Evolutionary conservation across 208 protist genomes (phyloP), one percentile per base, ranked within the genome.

Genomic region (Acanthamoeba comandoni): DNA sequence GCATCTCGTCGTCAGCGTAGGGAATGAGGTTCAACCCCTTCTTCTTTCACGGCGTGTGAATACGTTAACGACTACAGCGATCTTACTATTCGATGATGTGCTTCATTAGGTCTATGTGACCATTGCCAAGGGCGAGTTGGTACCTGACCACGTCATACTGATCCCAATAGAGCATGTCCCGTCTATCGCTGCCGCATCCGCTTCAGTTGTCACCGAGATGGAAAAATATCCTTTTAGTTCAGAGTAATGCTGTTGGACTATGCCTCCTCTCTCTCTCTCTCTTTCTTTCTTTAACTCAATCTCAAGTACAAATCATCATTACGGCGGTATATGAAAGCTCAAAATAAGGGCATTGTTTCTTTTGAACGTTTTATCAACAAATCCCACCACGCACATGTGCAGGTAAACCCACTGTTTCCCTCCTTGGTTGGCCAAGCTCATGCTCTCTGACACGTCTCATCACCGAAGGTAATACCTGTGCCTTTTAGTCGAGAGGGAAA

Each of bases 1-100:
- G 75, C 92, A 94, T 84, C 79, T 94, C 7, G 92, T 94, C 0
- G 89, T 93, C 22, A 67, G 51, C n/a, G 51, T 94, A 31, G 92
- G 92, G 2, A 91, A 39, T n/a, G 87, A 92, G 52, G 13, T 91
- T 43, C 0, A 1, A 26, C 3, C 3, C 1, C 1, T 5, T 64
- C n/a, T 3, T 26, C 57, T 26, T n/a, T 4, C 19, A 64, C 1
- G 24, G 57, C 3, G 5, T 26, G 3, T 26, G 24, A n/a, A 26
- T 64, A 26, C 57, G n/a, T n/a, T n/a, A n/a, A n/a, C n/a, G n/a
- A n/a, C n/a, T n/a, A n/a, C 1, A 64, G n/a, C 1, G 1, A 64
- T 64, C 22, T 64, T 64, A 64, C 5, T n/a, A 26, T n/a, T n/a
- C n/a, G n/a, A n/a, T n/a, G 22, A 64, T 64, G 57, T 64, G 3